These are phyloP conservation scores for Prunus davidiana DNA, from an alignment of 306 rosid genomes.

Conservation along the genomic window DNA sequence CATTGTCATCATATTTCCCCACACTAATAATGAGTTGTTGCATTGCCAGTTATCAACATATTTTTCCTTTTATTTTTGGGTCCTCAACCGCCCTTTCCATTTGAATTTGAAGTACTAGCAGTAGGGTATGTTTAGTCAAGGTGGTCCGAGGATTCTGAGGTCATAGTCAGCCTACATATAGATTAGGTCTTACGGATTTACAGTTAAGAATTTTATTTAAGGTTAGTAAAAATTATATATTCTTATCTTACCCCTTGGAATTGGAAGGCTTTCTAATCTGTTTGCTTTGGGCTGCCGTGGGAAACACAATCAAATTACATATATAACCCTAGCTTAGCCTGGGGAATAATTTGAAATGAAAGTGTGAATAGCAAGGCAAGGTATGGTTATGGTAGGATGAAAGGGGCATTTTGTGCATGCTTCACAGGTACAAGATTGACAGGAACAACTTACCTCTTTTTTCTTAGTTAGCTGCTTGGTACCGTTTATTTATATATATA, in stretches of 20 bases:
- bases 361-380: not conserved
- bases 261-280: not conserved
- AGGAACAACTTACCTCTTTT: not conserved
- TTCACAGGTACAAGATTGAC: not conserved
- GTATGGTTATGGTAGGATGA: not conserved
- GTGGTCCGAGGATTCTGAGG: not conserved
- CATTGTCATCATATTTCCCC: conserved; percentile 12
- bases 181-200: not conserved
- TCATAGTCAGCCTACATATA: not conserved
- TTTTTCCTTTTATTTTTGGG: not conserved
- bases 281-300: no score
- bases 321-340: no score
- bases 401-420: not conserved
- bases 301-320: no score
- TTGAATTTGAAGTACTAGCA: not conserved
- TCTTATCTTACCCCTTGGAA: not conserved
- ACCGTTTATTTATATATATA: not conserved
- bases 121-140: not conserved
- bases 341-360: not conserved
- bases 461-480: not conserved
- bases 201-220: not conserved
- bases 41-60: not conserved
- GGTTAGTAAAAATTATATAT: not conserved
- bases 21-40: not conserved
- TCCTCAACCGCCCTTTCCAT: conserved; percentile 10